Base-by-base conservation (phyloP, 1,139 yeast species). In the Yamadazyma epiphylla region DNA sequence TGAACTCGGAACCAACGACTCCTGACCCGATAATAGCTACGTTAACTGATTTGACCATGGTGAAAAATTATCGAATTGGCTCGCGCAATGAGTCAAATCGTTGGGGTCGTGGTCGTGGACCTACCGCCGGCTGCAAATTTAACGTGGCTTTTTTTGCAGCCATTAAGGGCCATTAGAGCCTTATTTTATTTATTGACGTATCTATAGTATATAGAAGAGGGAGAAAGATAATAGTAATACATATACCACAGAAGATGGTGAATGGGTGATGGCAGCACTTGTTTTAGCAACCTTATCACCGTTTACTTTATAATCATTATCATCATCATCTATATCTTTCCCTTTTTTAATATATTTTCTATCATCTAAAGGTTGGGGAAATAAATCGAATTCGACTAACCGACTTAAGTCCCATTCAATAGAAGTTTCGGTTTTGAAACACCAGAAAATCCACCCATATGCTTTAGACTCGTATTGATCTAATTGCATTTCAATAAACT, bases 361-460 rank as follows among this genome's bases (percentile, higher is more conserved):
- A 36, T 65, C 60, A 33, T 54, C 42, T 29, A 80, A 65, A 3
- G 87, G 87, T 36, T 67, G 74, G 1, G 88, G 88, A 55, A 80
- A 73, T 33, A 80, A 52, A 4, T 58, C 68, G 21, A 67, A 51
- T 13, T 62, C 54, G 8, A 72, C 68, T 39, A 80, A 62, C 38
- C 69, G 65, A 33, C 66, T 62, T 54, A 84, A 67, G 60, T 86
- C 95, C 97, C 97, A 91, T 53, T 89, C 97, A 28, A 81, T 55
- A 12, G 94, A 73, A 41, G 62, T 58, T 54, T 91, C 97, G n/a
- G 96, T 86, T 66, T 87, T 89, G 76, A 80, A 88, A 56, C 82
- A 78, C 98, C 96, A 91, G 66, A 83, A 85, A 36, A 88, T 70
- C 88, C 94, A 88, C 9, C 96, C 96, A 22, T 58, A 62, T 37